Conservation (phyloP, 306 rosid genomes). For the Fragaria iinumae region DNA sequence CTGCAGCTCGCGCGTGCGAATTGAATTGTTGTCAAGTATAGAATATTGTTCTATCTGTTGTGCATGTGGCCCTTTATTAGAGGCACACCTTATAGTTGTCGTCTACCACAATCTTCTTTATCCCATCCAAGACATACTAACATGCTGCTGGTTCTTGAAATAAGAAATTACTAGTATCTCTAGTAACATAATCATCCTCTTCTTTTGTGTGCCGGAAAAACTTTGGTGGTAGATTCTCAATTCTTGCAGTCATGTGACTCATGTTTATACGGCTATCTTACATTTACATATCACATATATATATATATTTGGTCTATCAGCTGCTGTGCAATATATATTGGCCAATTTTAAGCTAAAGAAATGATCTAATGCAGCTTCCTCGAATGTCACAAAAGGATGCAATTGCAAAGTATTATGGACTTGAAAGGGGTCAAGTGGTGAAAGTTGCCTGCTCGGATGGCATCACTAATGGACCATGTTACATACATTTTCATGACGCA, state of each 20-base stretch:
- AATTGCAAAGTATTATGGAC: too few species aligned
- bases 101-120: neutral
- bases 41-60: neutral
- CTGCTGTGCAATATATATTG: neutral
- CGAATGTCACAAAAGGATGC: conserved; percentile 65
- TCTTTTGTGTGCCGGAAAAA: neutral
- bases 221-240: neutral
- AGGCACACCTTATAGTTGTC: neutral
- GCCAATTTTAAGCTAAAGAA: neutral
- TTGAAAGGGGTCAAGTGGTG: too few species aligned
- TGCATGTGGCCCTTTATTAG: neutral
- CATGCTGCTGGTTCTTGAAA: neutral
- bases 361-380: conserved; percentile 62
- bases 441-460: conserved; percentile 65
- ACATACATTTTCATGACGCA: conserved; percentile 33
- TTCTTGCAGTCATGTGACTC: neutral
- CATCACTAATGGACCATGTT: conserved; percentile 61
- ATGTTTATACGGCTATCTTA: neutral
- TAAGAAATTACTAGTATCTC: neutral
- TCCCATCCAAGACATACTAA: neutral
- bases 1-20: too few species aligned
- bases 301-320: neutral
- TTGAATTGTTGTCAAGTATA: too few species aligned
- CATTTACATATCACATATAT: neutral
- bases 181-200: too few species aligned